Base-by-base conservation (phyloP, 805 yeast species). In the Hanseniaspora taiwanica region DNA sequence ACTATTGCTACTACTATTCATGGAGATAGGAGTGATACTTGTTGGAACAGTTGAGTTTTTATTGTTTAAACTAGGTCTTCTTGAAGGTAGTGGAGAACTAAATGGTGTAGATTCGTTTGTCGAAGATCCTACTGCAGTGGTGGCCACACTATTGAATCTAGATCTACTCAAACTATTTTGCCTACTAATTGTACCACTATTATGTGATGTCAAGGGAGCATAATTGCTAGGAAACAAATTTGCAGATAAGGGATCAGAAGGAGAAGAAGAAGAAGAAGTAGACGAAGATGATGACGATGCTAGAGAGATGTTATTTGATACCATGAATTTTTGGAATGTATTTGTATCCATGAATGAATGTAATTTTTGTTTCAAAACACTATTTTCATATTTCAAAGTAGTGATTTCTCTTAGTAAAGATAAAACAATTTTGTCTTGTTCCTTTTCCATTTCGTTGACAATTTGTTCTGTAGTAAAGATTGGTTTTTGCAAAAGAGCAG, bases 381-480 rank as follows among this genome's bases (percentile, higher is more conserved):
- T 55, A 59, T 48, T 71, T 46, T 74, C 78, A 14, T 64, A 68
- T 46, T 66, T 69, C 35, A 74, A 55, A 5, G 41, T 31, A 27
- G 66, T 66, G 16, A 75, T 69, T 47, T 75, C 78, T 46, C 65
- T 67, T 68, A 74, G 64, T 35, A 74, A 53, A 49, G 64, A 66
- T 41, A 75, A 55, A 18, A 75, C 81, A 14, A 74, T 68, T 2
- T 76, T 77, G 47, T 76, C 81, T 52, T 76, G 82, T 50, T 76
- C 80, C 42, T 71, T 65, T 46, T 76, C 82, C 77, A 76, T 71
- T 27, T 66, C 60, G 54, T 75, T 76, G 24, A 76, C 68, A 13
- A 73, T 60, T 46, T 72, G 69, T 39, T 71, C 78, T 21, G 37
- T 40, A 6, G 32, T 32, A 27, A 16, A 21, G 5, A 12, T n/a